phyloP scores from a whole-genome alignment of 306 rosid species.

The Trifolium subterraneum region DNA sequence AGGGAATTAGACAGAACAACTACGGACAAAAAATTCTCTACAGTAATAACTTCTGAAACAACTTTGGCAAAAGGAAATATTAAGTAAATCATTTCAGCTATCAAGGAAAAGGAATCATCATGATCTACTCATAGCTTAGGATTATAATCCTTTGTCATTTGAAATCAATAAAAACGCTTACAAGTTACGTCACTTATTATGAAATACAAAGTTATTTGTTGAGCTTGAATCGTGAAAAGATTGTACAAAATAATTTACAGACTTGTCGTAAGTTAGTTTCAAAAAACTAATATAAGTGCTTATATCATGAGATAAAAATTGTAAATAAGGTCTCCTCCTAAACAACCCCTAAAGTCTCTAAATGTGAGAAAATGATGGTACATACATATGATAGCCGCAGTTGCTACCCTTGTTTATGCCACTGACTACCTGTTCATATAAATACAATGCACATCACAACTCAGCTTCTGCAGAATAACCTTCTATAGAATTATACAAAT shows the following conservation, averaged over 20 bases:
- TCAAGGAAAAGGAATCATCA: constrained; percentile 13
- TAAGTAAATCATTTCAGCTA: background rate
- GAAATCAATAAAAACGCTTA: constrained; percentile 10
- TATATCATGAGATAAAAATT: background rate
- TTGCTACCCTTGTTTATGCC: constrained; percentile 97
- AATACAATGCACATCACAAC: constrained; percentile 22
- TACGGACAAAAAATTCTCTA: background rate
- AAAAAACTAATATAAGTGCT: background rate
- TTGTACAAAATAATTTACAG: no score
- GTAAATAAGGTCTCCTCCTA: background rate
- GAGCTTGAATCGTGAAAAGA: no score
- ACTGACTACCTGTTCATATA: constrained; percentile 73
- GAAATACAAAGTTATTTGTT: no score
- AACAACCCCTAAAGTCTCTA: background rate
- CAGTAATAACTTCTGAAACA: constrained; percentile 29
- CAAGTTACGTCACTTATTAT: constrained; percentile 3
- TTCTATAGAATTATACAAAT: no score
- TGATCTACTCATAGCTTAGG: constrained; percentile 18
- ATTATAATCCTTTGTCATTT: background rate
- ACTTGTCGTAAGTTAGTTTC: background rate
- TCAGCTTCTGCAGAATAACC: background rate
- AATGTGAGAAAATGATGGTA: background rate
- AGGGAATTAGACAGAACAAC: constrained; percentile 35
- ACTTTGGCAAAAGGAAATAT: background rate
- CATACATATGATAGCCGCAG: constrained; percentile 83